Conservation (phyloP, 352 stramenopile species). For the Pythium periplocum region DNA sequence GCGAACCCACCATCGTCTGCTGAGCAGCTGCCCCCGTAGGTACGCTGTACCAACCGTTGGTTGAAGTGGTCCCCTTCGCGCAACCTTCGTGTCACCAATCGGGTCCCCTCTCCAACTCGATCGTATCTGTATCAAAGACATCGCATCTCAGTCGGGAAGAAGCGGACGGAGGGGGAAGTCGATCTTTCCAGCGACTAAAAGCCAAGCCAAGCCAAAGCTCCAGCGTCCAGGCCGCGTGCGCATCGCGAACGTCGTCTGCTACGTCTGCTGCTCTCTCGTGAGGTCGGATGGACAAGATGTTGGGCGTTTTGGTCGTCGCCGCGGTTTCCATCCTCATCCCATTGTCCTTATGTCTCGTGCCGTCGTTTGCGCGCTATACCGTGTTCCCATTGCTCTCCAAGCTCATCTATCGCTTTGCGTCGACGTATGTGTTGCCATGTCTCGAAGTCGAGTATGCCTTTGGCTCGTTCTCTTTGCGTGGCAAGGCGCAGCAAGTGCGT, state of each 20-base stretch:
- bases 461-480: slow-evolving; percentile 16
- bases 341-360: slow-evolving; percentile 22
- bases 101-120: too few relatives aligned
- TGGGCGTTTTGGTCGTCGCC: slow-evolving; percentile 15
- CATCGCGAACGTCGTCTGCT: slow-evolving; percentile 1
- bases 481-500: slow-evolving; percentile 12
- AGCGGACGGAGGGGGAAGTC: too few relatives aligned
- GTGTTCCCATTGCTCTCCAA: slow-evolving; percentile 23
- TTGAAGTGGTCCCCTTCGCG: too few relatives aligned
- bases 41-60: too few relatives aligned
- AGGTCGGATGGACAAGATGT: slow-evolving; percentile 8
- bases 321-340: slow-evolving; percentile 21
- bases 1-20: too few relatives aligned
- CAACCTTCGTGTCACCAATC: too few relatives aligned
- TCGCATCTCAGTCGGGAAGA: too few relatives aligned
- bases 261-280: not conserved
- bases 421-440: slow-evolving; percentile 19
- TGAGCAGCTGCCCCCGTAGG: too few relatives aligned
- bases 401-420: slow-evolving; percentile 22
- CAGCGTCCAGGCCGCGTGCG: slow-evolving; percentile 2
- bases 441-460: slow-evolving; percentile 21
- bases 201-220: too few relatives aligned
- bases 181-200: too few relatives aligned
- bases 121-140: too few relatives aligned
- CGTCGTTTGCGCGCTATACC: slow-evolving; percentile 22